Evolutionary conservation across 495 filamentous ascomycete genomes (phyloP).

Genomic region (Opeltia flavorubescens): DNA sequence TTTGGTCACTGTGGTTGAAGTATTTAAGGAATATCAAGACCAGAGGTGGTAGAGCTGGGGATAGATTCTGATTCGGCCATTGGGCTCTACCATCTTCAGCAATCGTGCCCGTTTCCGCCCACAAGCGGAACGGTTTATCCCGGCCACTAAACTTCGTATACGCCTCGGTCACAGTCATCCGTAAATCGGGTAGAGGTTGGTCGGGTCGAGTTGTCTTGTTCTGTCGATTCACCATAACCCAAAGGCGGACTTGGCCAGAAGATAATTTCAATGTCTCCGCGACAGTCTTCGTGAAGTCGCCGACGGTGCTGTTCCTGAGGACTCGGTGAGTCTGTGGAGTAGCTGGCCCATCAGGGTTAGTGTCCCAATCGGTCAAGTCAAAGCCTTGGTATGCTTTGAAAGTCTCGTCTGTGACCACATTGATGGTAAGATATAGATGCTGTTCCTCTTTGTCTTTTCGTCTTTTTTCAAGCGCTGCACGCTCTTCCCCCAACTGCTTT

Average conservation of each 20-base stretch:
- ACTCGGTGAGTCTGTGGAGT: conserved; percentile 49
- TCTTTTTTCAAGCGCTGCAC: conserved; percentile 52
- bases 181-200: conserved; percentile 58
- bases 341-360: conserved; percentile 30
- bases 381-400: conserved; percentile 73
- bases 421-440: conserved; percentile 75
- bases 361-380: conserved; percentile 66
- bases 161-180: conserved; percentile 75
- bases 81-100: conserved; percentile 50
- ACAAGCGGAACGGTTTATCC: conserved; percentile 62
- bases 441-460: conserved; percentile 85
- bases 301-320: conserved; percentile 55
- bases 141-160: conserved; percentile 54
- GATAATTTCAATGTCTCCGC: conserved; percentile 49
- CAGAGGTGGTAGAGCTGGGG: conserved; percentile 32
- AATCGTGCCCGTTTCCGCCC: conserved; percentile 62
- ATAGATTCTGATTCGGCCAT: conserved; percentile 44
- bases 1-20: conserved; percentile 68
- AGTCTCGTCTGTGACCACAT: conserved; percentile 62
- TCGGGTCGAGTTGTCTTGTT: conserved; percentile 94
- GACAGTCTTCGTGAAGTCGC: conserved; percentile 54
- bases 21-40: conserved; percentile 86
- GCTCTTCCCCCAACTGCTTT: conserved; percentile 63
- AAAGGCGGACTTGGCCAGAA: conserved; percentile 57
- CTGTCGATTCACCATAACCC: conserved; percentile 97